Evolutionary conservation across 345 rosid species (phyloP).

Genomic region (Hevea brasiliensis): DNA sequence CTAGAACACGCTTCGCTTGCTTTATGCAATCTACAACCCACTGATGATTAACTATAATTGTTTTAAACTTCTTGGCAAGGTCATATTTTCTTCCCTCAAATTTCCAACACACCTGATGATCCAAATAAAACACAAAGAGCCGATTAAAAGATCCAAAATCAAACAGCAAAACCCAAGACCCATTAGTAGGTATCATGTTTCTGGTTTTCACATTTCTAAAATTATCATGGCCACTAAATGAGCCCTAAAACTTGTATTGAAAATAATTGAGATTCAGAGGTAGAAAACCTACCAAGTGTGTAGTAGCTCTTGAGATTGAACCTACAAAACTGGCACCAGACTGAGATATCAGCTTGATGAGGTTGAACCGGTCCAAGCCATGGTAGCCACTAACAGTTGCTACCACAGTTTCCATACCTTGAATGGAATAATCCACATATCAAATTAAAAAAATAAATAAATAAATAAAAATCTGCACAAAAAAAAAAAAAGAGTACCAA

Average conservation of each 20-base stretch:
- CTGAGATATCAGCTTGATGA: conserved; percentile 70
- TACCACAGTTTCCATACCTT: conserved; percentile 79
- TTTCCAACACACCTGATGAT: conserved; percentile 69
- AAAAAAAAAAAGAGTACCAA: not conserved
- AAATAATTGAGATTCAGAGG: not conserved
- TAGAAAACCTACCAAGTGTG: conserved; percentile 64
- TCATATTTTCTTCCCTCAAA: conserved; percentile 70
- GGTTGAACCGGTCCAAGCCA: conserved; percentile 71
- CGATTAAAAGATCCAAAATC: not conserved
- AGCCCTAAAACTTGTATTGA: not conserved
- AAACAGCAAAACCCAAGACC: not conserved
- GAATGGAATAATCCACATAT: conserved; percentile 19
- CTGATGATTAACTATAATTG: conserved; percentile 62
- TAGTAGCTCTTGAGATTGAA: conserved; percentile 57
- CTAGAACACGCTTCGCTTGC: conserved; percentile 60
- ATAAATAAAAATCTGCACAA: not conserved
- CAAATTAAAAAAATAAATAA: no score
- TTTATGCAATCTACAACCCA: conserved; percentile 84
- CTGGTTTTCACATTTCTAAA: not conserved
- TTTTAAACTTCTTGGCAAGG: conserved; percentile 59
- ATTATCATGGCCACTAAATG: no score
- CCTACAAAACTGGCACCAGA: conserved; percentile 86
- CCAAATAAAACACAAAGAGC: not conserved
- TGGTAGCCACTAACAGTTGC: conserved; percentile 93
- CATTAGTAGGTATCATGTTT: not conserved